Conservation (phyloP, 2,329 filamentous ascomycete genomes). For the Cladosporium oxysporum region DNA sequence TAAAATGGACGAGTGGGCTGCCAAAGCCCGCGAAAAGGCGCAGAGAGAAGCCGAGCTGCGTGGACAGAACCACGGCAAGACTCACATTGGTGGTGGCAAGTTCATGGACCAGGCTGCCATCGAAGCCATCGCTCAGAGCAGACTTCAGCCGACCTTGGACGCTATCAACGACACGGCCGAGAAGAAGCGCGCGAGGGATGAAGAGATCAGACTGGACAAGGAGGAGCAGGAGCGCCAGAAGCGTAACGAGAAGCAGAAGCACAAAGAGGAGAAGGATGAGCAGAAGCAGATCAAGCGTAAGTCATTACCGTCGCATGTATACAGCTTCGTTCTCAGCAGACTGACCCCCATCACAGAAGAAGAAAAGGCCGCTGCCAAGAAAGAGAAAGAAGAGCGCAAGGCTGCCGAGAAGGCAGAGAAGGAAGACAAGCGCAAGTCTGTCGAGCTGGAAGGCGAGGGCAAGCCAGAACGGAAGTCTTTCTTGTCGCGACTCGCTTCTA, state of each 20-base stretch:
- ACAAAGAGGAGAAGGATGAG: conserved; percentile 48
- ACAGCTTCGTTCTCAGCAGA: background rate
- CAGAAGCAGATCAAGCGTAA: conserved; percentile 58
- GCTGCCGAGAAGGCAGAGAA: conserved; percentile 49
- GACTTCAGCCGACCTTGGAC: conserved; percentile 79
- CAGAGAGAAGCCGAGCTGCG: conserved; percentile 64
- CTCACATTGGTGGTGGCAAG: conserved; percentile 77
- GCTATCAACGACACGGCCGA: conserved; percentile 81
- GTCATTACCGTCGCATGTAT: conserved; percentile 31
- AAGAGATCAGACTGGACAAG: conserved; percentile 63
- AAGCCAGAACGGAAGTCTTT: conserved; percentile 20
- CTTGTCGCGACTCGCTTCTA: conserved; percentile 17
- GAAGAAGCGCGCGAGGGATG: conserved; percentile 66
- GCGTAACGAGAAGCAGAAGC: conserved; percentile 55
- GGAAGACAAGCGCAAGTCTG: conserved; percentile 56
- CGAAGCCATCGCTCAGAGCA: conserved; percentile 73
- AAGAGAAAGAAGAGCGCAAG: conserved; percentile 53
- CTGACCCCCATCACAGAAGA: conserved; percentile 50
- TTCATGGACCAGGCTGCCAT: conserved; percentile 78
- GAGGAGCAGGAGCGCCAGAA: conserved; percentile 65
- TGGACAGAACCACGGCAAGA: conserved; percentile 57
- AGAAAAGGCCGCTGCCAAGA: conserved; percentile 52
- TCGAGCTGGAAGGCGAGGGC: conserved; percentile 32
- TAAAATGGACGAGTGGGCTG: conserved; percentile 75
- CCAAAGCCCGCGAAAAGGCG: conserved; percentile 70